Evolutionary conservation across 768 basidiomycete genomes (phyloP), one percentile per base, ranked within the genome.

Genomic region (Naganishia randhawae): DNA sequence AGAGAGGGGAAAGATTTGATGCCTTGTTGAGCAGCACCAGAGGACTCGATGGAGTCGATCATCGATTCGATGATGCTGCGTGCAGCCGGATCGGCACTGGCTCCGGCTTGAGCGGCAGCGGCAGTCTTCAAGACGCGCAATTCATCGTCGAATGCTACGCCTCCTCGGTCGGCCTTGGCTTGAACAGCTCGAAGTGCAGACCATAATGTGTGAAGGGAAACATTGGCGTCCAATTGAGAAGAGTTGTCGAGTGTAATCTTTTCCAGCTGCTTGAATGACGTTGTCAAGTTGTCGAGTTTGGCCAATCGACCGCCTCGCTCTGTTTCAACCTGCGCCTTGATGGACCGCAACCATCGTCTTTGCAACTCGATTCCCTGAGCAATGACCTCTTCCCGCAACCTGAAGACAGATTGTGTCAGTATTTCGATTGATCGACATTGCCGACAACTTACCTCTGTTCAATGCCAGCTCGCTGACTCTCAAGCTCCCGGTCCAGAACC

Each of bases 331-430:
- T 88, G 89, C 57, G 93, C 85, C 82, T 97, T 96, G 83, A 98
- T 88, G 68, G 97, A 92, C 35, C 91, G 87, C 48, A 99, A 90
- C 94, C 95, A 98, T 64, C 91, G 86, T 57, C 93, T 88, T 78
- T 98, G 96, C 27, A 98, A 86, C 81, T 98, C 96, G 75, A 99
- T 92, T 19, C 94, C 96, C 79, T 98, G 94, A 3, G 93, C 89
- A 61, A 98, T 85, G 63, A 98, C 92, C 78, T 95, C 93, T 78
- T 95, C 91, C 78, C 89, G 90, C 68, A 99, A 84, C 48, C 93
- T 96, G 74, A n/a, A 0, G 25, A 45, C 31, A 32, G 0, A 31
- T 29, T n/a, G 50, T 10, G 16, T 66, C 61, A 71, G 63, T 31
- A 54, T 10, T 19, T 25, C 22, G 50, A 62, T 16, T 13, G 45